phyloP scores from a whole-genome alignment of 371 early-diverging fungal genomes.

The Circinella minor region DNA sequence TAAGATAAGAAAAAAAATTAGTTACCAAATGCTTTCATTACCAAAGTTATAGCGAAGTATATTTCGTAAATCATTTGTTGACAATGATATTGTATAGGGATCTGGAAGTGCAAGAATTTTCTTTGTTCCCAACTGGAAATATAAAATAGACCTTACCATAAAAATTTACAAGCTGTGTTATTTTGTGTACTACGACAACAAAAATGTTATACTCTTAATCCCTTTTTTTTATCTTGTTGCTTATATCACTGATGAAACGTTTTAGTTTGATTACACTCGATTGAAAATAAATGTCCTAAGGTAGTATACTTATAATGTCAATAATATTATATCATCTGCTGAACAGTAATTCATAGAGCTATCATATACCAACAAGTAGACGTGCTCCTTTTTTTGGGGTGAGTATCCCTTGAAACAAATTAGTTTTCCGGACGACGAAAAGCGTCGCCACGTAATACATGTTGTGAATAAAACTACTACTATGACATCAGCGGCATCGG shows the following conservation, averaged over 20 bases:
- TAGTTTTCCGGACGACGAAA: neutral
- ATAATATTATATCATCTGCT: too few relatives aligned
- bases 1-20: too few relatives aligned
- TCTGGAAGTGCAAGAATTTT: neutral
- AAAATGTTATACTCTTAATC: neutral
- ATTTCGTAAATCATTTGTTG: neutral
- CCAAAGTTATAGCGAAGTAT: neutral
- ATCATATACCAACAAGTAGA: neutral
- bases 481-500: neutral
- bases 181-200: neutral
- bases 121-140: neutral
- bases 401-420: neutral
- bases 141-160: neutral
- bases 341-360: neutral
- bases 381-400: neutral
- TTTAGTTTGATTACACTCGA: neutral
- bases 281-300: neutral
- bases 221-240: neutral
- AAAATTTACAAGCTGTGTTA: neutral
- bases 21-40: neutral
- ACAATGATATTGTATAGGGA: neutral
- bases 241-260: neutral
- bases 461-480: too few relatives aligned
- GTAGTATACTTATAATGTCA: neutral
- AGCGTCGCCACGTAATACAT: neutral